phyloP scores from a whole-genome alignment of 2,329 filamentous ascomycete genomes.

The Cercospora nicotianae region DNA sequence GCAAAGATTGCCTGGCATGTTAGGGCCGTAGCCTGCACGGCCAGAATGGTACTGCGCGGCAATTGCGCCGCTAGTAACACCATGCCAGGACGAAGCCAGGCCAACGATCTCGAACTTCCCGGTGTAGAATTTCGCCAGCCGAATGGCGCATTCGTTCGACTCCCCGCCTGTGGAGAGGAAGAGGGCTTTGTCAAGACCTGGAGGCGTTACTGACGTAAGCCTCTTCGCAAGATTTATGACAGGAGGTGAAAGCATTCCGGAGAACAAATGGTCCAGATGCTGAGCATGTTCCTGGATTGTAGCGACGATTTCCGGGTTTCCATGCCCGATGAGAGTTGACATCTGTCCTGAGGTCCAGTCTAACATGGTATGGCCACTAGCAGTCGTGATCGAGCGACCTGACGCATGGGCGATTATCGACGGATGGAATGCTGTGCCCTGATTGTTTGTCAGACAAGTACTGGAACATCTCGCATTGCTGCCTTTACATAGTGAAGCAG shows the following conservation, averaged over 20 bases:
- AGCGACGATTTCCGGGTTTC: slow-evolving; percentile 58
- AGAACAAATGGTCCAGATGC: slow-evolving; percentile 60
- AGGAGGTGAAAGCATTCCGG: slow-evolving; percentile 59
- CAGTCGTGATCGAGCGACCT: slow-evolving; percentile 25
- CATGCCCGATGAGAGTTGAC: slow-evolving; percentile 60
- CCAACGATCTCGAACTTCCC: slow-evolving; percentile 66
- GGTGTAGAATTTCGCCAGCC: slow-evolving; percentile 63
- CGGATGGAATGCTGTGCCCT: slow-evolving; percentile 27
- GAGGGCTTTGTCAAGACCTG: slow-evolving; percentile 55
- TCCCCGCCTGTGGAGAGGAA: slow-evolving; percentile 61
- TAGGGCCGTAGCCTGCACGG: slow-evolving; percentile 49
- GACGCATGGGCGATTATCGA: slow-evolving; percentile 25
- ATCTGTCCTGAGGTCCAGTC: slow-evolving; percentile 62
- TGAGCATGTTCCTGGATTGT: slow-evolving; percentile 52
- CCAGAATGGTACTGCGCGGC: slow-evolving; percentile 58
- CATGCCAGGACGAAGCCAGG: slow-evolving; percentile 61
- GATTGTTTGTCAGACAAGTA: background rate
- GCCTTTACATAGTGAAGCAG: slow-evolving; percentile 22
- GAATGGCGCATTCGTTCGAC: slow-evolving; percentile 60
- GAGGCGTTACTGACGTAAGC: slow-evolving; percentile 52
- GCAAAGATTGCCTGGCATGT: slow-evolving; percentile 53
- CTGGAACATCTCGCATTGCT: background rate
- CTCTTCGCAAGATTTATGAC: slow-evolving; percentile 57
- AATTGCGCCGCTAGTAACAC: slow-evolving; percentile 56
- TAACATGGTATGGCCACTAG: slow-evolving; percentile 46